Conservation (phyloP, 495 filamentous ascomycete genomes). For the Annulohypoxylon stygium region DNA sequence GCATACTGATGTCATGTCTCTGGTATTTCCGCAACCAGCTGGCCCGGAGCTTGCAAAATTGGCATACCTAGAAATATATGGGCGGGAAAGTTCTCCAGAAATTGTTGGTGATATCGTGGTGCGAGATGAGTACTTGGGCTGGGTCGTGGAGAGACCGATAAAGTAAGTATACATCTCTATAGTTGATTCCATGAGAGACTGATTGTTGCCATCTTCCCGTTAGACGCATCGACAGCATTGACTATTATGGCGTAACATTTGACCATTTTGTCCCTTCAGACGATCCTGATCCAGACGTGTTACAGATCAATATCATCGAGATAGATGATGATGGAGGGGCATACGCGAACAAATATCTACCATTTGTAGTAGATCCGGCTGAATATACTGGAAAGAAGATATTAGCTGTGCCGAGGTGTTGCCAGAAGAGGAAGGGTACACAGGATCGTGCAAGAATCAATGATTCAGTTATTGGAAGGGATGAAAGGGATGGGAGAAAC, state of each 20-base stretch:
- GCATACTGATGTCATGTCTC: slow-evolving; percentile 33
- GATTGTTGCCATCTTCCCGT: no score
- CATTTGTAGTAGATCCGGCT: slow-evolving; percentile 49
- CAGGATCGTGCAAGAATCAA: slow-evolving; percentile 51
- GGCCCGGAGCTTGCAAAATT: slow-evolving; percentile 49
- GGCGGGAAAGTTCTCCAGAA: slow-evolving; percentile 25
- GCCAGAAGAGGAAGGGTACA: slow-evolving; percentile 56
- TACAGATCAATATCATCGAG: slow-evolving; percentile 47
- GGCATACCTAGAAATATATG: slow-evolving; percentile 47
- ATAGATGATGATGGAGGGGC: slow-evolving; percentile 49
- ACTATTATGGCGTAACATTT: slow-evolving; percentile 59
- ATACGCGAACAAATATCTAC: slow-evolving; percentile 50
- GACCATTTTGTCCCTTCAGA: slow-evolving; percentile 54
- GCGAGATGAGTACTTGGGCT: slow-evolving; percentile 38
- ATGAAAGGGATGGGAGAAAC: no score
- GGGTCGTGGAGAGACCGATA: slow-evolving; percentile 1
- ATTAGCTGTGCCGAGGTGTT: slow-evolving; percentile 56
- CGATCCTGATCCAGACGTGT: slow-evolving; percentile 52
- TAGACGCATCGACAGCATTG: slow-evolving; percentile 57
- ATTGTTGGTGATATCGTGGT: slow-evolving; percentile 48
- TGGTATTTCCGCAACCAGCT: slow-evolving; percentile 47
- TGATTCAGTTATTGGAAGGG: background rate
- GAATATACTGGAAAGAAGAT: slow-evolving; percentile 57
- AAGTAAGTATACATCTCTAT: background rate
- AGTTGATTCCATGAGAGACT: no score